Percentiles rank a stretch among this genome's conserved stretches.
These are phyloP conservation scores for Trichosporon asahii DNA, from an alignment of 1,284 basidiomycete species.

Conservation along the genomic window DNA sequence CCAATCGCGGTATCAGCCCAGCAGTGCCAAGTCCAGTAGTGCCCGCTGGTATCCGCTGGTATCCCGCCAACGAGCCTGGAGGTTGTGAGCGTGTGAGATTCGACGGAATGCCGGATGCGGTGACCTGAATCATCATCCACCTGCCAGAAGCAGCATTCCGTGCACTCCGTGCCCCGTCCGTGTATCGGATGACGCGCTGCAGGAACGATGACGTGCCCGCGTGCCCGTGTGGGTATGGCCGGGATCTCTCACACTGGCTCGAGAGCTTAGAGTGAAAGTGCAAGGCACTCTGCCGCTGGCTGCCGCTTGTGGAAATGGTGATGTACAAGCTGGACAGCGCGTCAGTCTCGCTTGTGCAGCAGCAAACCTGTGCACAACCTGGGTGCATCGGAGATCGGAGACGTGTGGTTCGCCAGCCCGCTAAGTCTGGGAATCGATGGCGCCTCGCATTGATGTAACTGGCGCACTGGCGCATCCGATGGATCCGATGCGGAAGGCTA, in stretches of 20 bases:
- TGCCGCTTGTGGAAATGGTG: background rate
- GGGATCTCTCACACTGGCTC: background rate
- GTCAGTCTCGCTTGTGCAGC: no score
- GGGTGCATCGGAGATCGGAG: no score
- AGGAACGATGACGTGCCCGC: background rate
- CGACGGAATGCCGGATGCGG: background rate
- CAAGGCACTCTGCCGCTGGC: background rate
- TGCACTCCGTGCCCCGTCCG: no score
- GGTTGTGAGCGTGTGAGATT: background rate
- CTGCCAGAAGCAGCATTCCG: background rate
- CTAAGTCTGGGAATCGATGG: background rate
- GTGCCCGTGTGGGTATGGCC: no score
- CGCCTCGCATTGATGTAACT: background rate
- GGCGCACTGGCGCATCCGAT: background rate
- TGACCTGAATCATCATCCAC: background rate
- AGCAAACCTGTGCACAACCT: no score
- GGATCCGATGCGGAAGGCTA: background rate
- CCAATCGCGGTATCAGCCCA: background rate
- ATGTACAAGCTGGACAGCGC: no score
- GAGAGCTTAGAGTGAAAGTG: background rate
- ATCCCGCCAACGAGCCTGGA: background rate
- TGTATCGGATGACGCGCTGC: background rate
- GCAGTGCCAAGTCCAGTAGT: background rate
- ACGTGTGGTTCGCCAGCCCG: background rate
- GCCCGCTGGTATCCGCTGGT: no score